These are phyloP conservation scores for Boletellus ananiceps DNA, from an alignment of 768 basidiomycete species.

Conservation along the genomic window DNA sequence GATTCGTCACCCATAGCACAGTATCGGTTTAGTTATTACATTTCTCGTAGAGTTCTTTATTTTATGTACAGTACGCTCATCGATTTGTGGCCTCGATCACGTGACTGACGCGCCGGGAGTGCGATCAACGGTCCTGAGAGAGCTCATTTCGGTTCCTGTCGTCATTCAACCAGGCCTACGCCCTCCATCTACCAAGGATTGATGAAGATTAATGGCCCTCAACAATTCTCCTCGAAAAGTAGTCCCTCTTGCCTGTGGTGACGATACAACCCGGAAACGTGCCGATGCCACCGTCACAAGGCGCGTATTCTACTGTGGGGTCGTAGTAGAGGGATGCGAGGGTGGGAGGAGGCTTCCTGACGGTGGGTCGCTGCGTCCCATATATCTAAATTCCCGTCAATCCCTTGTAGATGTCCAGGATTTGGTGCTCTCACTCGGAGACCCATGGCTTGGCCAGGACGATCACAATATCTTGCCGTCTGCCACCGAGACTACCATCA, in stretches of 20 bases:
- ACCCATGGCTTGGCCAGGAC: constrained; percentile 50
- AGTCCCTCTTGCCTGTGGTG: constrained; percentile 67
- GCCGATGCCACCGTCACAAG: constrained; percentile 48
- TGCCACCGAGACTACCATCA: constrained; percentile 34
- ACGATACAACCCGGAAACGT: constrained; percentile 47
- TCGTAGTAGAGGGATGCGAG: constrained; percentile 83
- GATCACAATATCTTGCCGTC: constrained; percentile 47
- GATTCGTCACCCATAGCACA: constrained; percentile 4
- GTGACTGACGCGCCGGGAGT: constrained; percentile 19
- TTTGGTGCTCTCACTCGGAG: constrained; percentile 72
- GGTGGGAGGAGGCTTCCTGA: constrained; percentile 63
- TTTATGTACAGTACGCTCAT: constrained; percentile 5
- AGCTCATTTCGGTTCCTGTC: neutral
- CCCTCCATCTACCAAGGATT: constrained; percentile 2
- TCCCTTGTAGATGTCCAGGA: constrained; percentile 64
- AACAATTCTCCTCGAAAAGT: constrained; percentile 69
- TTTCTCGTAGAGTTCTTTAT: constrained; percentile 8
- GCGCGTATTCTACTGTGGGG: constrained; percentile 85
- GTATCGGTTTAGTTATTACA: constrained; percentile 12
- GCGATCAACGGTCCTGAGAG: neutral
- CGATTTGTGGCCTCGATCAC: constrained; percentile 17
- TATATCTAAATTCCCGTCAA: constrained; percentile 8
- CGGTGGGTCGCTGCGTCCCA: constrained; percentile 38
- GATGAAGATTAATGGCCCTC: constrained; percentile 49
- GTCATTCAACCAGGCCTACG: neutral